These are phyloP conservation scores for Cladobotryum mycophilum DNA, from an alignment of 2,329 filamentous ascomycete genomes.

Conservation along the genomic window DNA sequence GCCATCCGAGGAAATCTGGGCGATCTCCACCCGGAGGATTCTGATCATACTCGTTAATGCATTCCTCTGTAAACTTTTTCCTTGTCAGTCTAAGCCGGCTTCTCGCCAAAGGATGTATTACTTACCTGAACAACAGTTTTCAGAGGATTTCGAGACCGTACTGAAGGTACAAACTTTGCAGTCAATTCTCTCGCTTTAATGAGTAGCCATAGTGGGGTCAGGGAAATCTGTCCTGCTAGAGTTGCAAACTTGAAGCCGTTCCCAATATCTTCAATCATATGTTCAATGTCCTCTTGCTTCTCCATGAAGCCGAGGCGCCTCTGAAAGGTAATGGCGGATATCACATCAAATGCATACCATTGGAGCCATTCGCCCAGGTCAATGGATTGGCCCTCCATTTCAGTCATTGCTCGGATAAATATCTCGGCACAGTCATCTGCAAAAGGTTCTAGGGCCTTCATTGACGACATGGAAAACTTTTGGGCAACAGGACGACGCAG, in stretches of 20 bases:
- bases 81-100: not conserved
- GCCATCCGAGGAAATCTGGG: not conserved
- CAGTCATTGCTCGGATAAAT: constrained; percentile 58
- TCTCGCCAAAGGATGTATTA: not conserved
- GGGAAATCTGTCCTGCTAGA: constrained; percentile 16
- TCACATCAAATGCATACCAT: constrained; percentile 60
- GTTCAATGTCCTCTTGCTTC: constrained; percentile 53
- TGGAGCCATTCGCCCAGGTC: constrained; percentile 54
- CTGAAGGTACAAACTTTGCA: constrained; percentile 16
- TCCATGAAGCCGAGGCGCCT: constrained; percentile 58
- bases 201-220: not conserved
- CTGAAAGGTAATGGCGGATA: constrained; percentile 55
- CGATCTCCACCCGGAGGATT: not conserved
- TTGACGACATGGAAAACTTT: constrained; percentile 69
- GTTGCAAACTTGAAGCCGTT: constrained; percentile 10
- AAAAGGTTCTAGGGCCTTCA: constrained; percentile 74
- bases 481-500: constrained; percentile 70
- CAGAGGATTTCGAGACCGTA: constrained; percentile 8
- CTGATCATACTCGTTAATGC: constrained; percentile 1
- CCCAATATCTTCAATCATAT: constrained; percentile 39
- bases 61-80: not conserved
- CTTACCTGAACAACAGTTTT: constrained; percentile 1
- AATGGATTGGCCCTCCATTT: constrained; percentile 34
- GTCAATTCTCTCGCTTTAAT: not conserved
- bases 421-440: constrained; percentile 68